phyloP scores from a whole-genome alignment of 768 basidiomycete genomes.

The Candolleomyces eurysporus region DNA sequence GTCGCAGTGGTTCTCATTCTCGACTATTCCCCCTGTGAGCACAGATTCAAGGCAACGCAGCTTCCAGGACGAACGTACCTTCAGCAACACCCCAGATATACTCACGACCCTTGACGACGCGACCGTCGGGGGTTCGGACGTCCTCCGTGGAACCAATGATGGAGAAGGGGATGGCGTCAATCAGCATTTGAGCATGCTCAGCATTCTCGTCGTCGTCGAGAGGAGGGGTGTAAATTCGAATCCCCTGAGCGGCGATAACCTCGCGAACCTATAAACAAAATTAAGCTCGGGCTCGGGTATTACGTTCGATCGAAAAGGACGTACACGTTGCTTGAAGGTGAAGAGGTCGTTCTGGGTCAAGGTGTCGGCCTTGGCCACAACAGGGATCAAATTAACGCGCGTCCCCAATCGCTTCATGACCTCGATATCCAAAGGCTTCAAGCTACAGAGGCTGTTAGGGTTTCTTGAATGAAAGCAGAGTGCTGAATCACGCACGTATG shows the following conservation, averaged over 20 bases:
- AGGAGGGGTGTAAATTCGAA: conserved; percentile 93
- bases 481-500: conserved; percentile 71
- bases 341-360: conserved; percentile 91
- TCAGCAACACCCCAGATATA: conserved; percentile 99
- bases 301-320: conserved; percentile 25
- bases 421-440: conserved; percentile 98
- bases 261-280: conserved; percentile 67
- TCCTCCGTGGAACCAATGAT: conserved; percentile 98
- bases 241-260: conserved; percentile 86
- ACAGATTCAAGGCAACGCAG: neutral
- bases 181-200: conserved; percentile 84
- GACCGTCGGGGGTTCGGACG: conserved; percentile 87
- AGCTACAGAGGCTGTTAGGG: conserved; percentile 36
- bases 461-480: conserved; percentile 6
- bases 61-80: conserved; percentile 45
- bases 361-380: conserved; percentile 97
- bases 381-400: conserved; percentile 96
- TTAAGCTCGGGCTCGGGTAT: conserved; percentile 6
- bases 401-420: conserved; percentile 99
- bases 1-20: conserved; percentile 99
- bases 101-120: conserved; percentile 93
- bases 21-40: conserved; percentile 51
- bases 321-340: conserved; percentile 89
- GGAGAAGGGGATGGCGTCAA: conserved; percentile 95
- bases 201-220: conserved; percentile 89